These are phyloP conservation scores for Dentipellis fragilis DNA, from an alignment of 768 basidiomycete genomes.

Conservation along the genomic window DNA sequence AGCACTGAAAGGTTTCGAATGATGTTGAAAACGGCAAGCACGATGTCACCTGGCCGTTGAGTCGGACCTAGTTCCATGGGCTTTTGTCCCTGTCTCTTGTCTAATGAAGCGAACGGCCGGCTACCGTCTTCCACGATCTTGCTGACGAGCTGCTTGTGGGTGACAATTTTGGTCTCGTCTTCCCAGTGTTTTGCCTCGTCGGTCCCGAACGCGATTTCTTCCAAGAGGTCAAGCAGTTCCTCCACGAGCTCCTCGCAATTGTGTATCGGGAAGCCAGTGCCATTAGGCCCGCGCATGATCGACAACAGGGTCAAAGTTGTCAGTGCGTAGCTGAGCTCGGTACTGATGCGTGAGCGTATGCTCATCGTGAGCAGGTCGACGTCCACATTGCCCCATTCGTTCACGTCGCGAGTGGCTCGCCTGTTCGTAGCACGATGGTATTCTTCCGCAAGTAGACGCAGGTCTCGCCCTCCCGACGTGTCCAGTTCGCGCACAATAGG, in stretches of 20 bases:
- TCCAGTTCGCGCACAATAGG: slow-evolving; percentile 70
- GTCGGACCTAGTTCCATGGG: slow-evolving; percentile 42
- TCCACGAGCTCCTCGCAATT: slow-evolving; percentile 76
- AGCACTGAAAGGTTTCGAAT: slow-evolving; percentile 79
- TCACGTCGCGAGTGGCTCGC: slow-evolving; percentile 57
- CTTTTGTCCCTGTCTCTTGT: slow-evolving; percentile 37
- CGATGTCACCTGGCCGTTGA: slow-evolving; percentile 58
- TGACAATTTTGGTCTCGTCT: slow-evolving; percentile 29
- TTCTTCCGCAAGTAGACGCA: slow-evolving; percentile 57
- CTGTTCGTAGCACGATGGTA: slow-evolving; percentile 33
- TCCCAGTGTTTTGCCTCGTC: slow-evolving; percentile 22
- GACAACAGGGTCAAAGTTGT: slow-evolving; percentile 79
- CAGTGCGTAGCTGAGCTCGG: slow-evolving; percentile 84
- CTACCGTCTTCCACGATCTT: slow-evolving; percentile 46
- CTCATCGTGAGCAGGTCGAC: slow-evolving; percentile 93
- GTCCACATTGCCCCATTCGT: slow-evolving; percentile 84
- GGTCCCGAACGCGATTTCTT: slow-evolving; percentile 66
- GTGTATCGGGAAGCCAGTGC: slow-evolving; percentile 63
- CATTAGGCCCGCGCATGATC: slow-evolving; percentile 59
- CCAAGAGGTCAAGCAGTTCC: slow-evolving; percentile 78
- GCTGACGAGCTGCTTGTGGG: slow-evolving; percentile 57
- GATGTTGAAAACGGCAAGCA: slow-evolving; percentile 67
- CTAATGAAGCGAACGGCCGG: slow-evolving; percentile 49
- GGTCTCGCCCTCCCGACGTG: slow-evolving; percentile 74
- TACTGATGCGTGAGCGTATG: slow-evolving; percentile 71